Conservation (phyloP, 139 green algal genomes). For the Spirogloea muscicola region DNA sequence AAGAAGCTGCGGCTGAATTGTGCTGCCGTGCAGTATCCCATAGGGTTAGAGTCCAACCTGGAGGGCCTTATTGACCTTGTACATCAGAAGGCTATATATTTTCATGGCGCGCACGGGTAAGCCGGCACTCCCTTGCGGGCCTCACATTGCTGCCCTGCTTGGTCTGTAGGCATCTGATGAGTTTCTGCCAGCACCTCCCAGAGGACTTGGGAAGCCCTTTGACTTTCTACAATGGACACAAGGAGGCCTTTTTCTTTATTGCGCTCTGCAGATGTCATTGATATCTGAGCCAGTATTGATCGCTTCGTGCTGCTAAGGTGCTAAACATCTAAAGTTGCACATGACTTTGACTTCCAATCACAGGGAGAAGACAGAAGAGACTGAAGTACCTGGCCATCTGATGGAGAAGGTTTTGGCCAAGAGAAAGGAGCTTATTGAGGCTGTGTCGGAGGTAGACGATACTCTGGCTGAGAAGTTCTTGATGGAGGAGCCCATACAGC, state of each 20-base stretch:
- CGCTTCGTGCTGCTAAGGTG: too few relatives aligned
- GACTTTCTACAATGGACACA: too few relatives aligned
- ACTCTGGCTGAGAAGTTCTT: slow-evolving; percentile 87
- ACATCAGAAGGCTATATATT: slow-evolving; percentile 57
- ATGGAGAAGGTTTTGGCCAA: slow-evolving; percentile 36
- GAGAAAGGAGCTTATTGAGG: slow-evolving; percentile 50
- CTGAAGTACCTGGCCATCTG: slow-evolving; percentile 64
- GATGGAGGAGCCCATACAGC: slow-evolving; percentile 67
- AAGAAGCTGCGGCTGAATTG: slow-evolving; percentile 75
- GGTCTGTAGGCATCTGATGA: too few relatives aligned
- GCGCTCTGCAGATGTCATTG: too few relatives aligned
- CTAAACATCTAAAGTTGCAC: too few relatives aligned
- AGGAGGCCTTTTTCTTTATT: too few relatives aligned
- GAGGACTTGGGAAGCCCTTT: too few relatives aligned
- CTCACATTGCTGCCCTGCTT: too few relatives aligned
- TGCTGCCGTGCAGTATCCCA: slow-evolving; percentile 82
- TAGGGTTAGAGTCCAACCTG: slow-evolving; percentile 87
- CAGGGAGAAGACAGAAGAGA: slow-evolving; percentile 24
- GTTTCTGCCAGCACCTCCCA: too few relatives aligned
- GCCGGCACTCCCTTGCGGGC: not conserved
- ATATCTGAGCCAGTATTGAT: too few relatives aligned
- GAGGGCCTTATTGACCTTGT: slow-evolving; percentile 90
- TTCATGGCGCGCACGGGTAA: slow-evolving; percentile 69
- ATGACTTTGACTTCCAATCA: too few relatives aligned
- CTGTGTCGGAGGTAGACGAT: slow-evolving; percentile 79